Percentiles rank a stretch among this genome's conserved stretches.
phyloP scores from a whole-genome alignment of 306 rosid species.

The Quillaja saponaria region DNA sequence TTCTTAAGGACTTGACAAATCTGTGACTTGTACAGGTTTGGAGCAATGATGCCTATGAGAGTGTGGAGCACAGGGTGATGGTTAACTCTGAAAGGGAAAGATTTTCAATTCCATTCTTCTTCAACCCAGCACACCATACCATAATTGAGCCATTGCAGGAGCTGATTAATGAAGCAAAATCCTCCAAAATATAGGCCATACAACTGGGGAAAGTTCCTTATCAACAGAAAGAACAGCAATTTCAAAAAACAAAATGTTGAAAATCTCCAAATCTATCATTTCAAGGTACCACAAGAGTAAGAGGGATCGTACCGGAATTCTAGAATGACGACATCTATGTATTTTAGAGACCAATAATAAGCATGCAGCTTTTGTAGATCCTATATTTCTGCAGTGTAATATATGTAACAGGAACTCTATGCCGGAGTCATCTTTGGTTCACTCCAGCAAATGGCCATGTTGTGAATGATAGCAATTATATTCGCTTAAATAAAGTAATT shows the following conservation, averaged over 20 bases:
- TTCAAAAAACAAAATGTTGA: slow-evolving; percentile 49
- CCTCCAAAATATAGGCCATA: slow-evolving; percentile 52
- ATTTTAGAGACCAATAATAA: too few species aligned
- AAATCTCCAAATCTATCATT: slow-evolving; percentile 49
- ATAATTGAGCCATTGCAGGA: slow-evolving; percentile 52
- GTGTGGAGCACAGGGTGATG: slow-evolving; percentile 65
- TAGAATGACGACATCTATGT: too few species aligned
- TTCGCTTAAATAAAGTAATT: too few species aligned
- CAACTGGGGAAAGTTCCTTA: slow-evolving; percentile 58
- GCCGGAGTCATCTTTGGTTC: too few species aligned
- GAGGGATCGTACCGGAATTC: too few species aligned
- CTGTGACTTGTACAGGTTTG: slow-evolving; percentile 51
- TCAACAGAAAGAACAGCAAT: slow-evolving; percentile 35
- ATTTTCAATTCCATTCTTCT: slow-evolving; percentile 49
- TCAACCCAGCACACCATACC: slow-evolving; percentile 54
- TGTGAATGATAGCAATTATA: too few species aligned
- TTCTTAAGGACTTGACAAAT: too few species aligned
- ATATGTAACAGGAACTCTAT: too few species aligned
- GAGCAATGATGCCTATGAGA: slow-evolving; percentile 68
- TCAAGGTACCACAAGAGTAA: slow-evolving; percentile 18
- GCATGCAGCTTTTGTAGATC: too few species aligned
- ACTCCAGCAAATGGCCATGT: too few species aligned
- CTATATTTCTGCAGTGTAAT: too few species aligned
- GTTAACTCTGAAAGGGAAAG: slow-evolving; percentile 58
- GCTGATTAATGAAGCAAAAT: slow-evolving; percentile 40